Percentiles rank a stretch among this genome's conserved stretches.
These are phyloP conservation scores for Dioszegia crocea DNA, from an alignment of 768 basidiomycete genomes.

Conservation along the genomic window DNA sequence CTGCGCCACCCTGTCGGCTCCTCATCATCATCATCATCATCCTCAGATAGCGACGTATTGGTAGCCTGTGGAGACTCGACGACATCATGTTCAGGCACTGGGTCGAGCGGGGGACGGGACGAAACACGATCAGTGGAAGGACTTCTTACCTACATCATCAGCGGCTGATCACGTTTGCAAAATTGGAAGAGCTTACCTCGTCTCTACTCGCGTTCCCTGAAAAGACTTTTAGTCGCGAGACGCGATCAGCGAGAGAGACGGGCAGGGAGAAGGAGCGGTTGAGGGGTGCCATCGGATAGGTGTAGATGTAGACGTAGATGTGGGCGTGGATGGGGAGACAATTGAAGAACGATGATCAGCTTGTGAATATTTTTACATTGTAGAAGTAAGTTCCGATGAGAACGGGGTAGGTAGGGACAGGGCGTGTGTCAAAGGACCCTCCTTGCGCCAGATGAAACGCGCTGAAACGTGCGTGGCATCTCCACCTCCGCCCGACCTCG, in stretches of 20 bases:
- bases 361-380: background rate
- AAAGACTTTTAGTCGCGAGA: conserved; percentile 45
- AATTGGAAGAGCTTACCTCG: conserved; percentile 34
- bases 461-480: background rate
- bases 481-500: background rate
- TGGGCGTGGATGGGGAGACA: background rate
- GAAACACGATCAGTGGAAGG: conserved; percentile 4
- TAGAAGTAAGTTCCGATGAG: background rate
- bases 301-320: background rate
- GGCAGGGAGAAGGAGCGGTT: conserved; percentile 47
- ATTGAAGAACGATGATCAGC: conserved; percentile 1
- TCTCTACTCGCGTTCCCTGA: conserved; percentile 42
- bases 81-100: conserved; percentile 6
- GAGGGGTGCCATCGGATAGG: conserved; percentile 41
- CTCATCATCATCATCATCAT: conserved; percentile 4
- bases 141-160: conserved; percentile 6
- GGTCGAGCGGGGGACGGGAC: conserved; percentile 1
- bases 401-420: background rate
- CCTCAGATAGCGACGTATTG: background rate
- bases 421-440: background rate
- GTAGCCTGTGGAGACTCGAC: background rate
- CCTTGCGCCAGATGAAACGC: background rate
- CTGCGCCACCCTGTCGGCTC: background rate
- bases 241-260: conserved; percentile 42
- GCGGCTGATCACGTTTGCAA: background rate